Base-by-base conservation (phyloP, 352 stramenopile species). In the Elongisporangium undulatum region DNA sequence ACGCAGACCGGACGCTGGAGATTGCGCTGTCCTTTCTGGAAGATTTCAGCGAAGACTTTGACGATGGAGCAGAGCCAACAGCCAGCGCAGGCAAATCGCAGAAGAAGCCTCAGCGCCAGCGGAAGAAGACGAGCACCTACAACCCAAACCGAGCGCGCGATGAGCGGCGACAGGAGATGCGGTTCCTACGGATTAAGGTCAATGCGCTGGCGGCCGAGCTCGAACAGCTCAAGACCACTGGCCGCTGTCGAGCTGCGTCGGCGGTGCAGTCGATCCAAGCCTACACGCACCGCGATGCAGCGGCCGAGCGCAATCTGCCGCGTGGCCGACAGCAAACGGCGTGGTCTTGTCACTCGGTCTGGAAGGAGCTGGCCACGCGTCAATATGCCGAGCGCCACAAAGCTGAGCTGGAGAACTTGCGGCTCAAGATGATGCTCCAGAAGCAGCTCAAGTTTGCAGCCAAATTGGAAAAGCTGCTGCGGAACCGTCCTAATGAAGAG, bases 401-500 rank as follows among this genome's bases (percentile, higher is more conserved):
- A 9, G 29, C 29, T 15, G 29, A 41, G 29, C 9, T 41, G 29
- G 29, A 41, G 29, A 41, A 41, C 9, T 9, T 41, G 29, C 29
- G 29, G 4, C 29, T 41, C 5, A 41, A 41, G 29, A 41, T 15
- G 29, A 41, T 41, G 29, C 29, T 41, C 9, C 29, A 41, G 9
- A 41, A 41, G 29, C 29, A 41, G 29, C 5, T 41, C 29, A 41
- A 15, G 9, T 41, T 41, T 41, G 4, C 4, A 6, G 29, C 4
- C 29, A 41, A 41, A 9, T 51, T 77, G 55, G 63, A 77, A 34
- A 57, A 63, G 53, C 61, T 65, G 41, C 49, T 75, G 49, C 70
- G 72, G 54, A 78, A 64, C 10, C 60, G 67, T 38, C 61, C 73
- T 1, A 69, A 64, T 20, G 45, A 61, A 51, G 55, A 68, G 58